Evolutionary conservation across 2,329 filamentous ascomycete genomes (phyloP).

Genomic region (Didymella pinodella): DNA sequence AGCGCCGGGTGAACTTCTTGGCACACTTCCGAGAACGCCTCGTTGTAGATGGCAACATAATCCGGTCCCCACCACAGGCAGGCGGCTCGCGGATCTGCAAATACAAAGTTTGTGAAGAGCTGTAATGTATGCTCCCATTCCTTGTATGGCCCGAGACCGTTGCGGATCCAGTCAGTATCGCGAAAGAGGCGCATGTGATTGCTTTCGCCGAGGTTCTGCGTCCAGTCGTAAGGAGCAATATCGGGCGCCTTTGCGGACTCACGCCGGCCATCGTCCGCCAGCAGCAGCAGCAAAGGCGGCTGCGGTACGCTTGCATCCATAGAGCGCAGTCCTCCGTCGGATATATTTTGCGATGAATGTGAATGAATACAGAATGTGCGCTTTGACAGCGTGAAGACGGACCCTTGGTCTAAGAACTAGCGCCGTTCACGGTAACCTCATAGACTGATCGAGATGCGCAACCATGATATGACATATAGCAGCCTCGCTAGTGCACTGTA

Average conservation of each 20-base stretch:
- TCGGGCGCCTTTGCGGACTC: neutral
- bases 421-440: too few relatives aligned
- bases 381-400: neutral
- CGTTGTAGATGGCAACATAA: slow-evolving; percentile 40
- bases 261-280: neutral
- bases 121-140: slow-evolving; percentile 30
- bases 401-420: neutral
- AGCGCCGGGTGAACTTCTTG: slow-evolving; percentile 34
- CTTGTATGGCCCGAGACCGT: slow-evolving; percentile 27
- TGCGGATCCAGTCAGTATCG: slow-evolving; percentile 32
- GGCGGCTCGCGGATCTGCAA: slow-evolving; percentile 37
- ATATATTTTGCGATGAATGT: neutral
- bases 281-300: neutral
- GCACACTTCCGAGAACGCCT: slow-evolving; percentile 30
- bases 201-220: slow-evolving; percentile 28
- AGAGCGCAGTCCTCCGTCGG: neutral
- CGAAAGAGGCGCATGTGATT: slow-evolving; percentile 37
- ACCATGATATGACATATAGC: neutral
- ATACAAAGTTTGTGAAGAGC: slow-evolving; percentile 33
- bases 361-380: neutral
- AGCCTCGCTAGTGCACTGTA: neutral
- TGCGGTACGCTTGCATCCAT: slow-evolving; percentile 1
- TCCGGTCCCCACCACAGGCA: slow-evolving; percentile 40
- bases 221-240: slow-evolving; percentile 28
- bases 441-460: neutral